Conservation (phyloP, 176 grass and related monocot species). For the Bromus sterilis region DNA sequence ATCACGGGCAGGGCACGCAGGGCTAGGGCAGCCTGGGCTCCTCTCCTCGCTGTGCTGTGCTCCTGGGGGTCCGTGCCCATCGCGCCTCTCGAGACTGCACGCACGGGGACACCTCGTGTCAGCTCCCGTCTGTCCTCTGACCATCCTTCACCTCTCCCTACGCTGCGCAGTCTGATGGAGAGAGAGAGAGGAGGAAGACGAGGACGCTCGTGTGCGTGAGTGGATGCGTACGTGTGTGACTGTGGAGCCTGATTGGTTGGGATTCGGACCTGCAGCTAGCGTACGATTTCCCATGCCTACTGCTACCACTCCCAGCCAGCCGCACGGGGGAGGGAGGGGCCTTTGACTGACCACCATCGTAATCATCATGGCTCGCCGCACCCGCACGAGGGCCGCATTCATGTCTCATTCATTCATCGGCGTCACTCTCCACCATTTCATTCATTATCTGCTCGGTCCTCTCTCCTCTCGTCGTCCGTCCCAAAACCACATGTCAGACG, state of each 20-base stretch:
- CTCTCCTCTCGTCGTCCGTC: background rate
- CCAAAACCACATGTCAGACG: background rate
- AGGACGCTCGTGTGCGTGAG: background rate
- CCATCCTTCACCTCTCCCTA: background rate
- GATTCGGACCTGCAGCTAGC: background rate
- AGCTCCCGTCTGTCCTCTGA: background rate
- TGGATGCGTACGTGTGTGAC: background rate
- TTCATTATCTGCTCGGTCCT: background rate
- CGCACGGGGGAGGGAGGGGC: background rate
- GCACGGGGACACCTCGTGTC: background rate
- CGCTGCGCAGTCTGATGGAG: background rate
- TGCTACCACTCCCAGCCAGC: background rate
- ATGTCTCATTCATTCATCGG: background rate
- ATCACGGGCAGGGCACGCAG: background rate
- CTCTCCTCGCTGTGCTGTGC: background rate
- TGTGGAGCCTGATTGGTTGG: background rate
- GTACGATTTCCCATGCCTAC: background rate
- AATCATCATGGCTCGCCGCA: background rate
- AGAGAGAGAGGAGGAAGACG: background rate
- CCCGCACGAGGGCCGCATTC: slow-evolving; percentile 44
- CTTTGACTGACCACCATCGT: background rate
- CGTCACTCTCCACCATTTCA: background rate
- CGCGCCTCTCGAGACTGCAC: slow-evolving; percentile 23
- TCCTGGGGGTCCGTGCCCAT: background rate
- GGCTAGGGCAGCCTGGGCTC: background rate